phyloP scores from a whole-genome alignment of 2,329 filamentous ascomycete genomes.

The Arthrobotrys megalospora region DNA sequence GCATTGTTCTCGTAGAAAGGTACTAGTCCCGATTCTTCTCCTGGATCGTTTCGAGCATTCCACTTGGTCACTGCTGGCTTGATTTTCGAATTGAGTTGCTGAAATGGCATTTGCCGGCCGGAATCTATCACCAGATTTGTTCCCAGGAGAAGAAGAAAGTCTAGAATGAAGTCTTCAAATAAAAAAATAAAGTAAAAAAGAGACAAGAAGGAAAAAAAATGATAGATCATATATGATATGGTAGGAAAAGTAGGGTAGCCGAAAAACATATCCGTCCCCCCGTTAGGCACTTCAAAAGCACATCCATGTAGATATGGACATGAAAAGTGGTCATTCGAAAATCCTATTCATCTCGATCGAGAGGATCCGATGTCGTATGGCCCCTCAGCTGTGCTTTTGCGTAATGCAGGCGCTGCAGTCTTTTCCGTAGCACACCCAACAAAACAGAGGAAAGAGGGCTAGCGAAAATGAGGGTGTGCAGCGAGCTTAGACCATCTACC shows the following conservation, averaged over 20 bases:
- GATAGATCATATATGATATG: conserved; percentile 33
- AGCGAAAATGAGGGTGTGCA: conserved; percentile 34
- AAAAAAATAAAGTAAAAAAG: neutral
- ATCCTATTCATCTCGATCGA: conserved; percentile 57
- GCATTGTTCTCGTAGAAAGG: conserved; percentile 12
- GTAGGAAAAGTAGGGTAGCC: conserved; percentile 6
- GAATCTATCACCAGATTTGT: conserved; percentile 22
- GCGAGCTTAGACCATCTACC: conserved; percentile 32
- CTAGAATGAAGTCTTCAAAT: conserved; percentile 11
- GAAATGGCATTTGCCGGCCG: conserved; percentile 49
- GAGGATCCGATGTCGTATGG: conserved; percentile 41
- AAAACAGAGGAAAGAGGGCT: conserved; percentile 16
- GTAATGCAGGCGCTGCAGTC: conserved; percentile 17
- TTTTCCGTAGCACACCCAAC: conserved; percentile 49
- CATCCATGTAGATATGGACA: conserved; percentile 34
- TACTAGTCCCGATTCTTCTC: conserved; percentile 27
- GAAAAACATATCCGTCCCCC: conserved; percentile 33
- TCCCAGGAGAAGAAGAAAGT: neutral
- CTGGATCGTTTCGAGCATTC: conserved; percentile 40
- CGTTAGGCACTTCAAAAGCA: conserved; percentile 21
- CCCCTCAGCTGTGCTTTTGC: conserved; percentile 37
- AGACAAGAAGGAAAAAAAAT: conserved; percentile 25
- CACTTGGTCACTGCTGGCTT: conserved; percentile 17
- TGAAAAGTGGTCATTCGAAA: conserved; percentile 25
- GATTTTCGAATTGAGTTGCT: conserved; percentile 37